Conservation (phyloP, 1,284 basidiomycete species). For the Sanghuangporus weigelae region DNA sequence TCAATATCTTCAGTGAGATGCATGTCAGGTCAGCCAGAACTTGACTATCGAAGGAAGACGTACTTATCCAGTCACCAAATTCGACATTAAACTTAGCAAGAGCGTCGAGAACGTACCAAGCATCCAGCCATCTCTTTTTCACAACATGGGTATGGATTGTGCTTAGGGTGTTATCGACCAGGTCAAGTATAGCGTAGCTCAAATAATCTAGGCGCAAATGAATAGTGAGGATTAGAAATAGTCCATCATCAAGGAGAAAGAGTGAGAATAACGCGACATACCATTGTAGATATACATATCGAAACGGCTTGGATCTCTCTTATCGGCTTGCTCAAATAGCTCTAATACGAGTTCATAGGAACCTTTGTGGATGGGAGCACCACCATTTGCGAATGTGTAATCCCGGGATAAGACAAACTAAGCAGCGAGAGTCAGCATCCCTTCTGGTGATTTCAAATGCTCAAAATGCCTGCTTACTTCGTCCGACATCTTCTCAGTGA, state of each 20-base stretch:
- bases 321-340: conserved; percentile 28
- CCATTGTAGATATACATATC: conserved; percentile 39
- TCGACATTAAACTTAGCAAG: conserved; percentile 32
- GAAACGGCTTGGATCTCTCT: conserved; percentile 34
- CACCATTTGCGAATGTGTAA: conserved; percentile 30
- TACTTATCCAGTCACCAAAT: conserved; percentile 30
- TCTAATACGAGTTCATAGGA: conserved; percentile 27
- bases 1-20: conserved; percentile 28
- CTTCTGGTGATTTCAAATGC: too few relatives aligned
- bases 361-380: conserved; percentile 28
- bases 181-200: conserved; percentile 29
- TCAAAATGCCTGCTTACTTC: too few relatives aligned
- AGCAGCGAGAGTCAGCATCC: too few relatives aligned
- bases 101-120: conserved; percentile 30
- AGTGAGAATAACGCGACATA: conserved; percentile 6
- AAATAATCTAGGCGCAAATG: conserved; percentile 23
- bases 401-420: conserved; percentile 3
- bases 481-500: too few relatives aligned
- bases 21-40: neutral
- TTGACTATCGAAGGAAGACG: conserved; percentile 15
- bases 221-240: too few relatives aligned
- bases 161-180: conserved; percentile 30
- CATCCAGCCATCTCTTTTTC: conserved; percentile 32
- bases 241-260: too few relatives aligned
- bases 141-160: conserved; percentile 29